These are phyloP conservation scores for Nakazawaea pomicola DNA, from an alignment of 805 yeast genomes.

Conservation along the genomic window DNA sequence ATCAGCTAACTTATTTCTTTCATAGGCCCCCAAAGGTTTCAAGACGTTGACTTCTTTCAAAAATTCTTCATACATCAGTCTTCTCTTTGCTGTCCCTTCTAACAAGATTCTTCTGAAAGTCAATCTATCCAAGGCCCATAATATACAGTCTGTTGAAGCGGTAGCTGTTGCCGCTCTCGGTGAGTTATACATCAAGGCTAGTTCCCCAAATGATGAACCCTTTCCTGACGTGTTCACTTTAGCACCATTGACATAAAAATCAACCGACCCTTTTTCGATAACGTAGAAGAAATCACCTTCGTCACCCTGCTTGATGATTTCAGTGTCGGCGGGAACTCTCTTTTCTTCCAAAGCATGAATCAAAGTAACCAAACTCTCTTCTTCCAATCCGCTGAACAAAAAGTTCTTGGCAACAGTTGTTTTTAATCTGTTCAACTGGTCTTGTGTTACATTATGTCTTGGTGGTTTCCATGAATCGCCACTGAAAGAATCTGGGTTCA, in stretches of 20 bases:
- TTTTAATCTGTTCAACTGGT: constrained; percentile 65
- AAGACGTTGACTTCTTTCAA: constrained; percentile 83
- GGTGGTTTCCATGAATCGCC: constrained; percentile 73
- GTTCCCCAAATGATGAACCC: constrained; percentile 93
- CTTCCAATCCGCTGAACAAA: constrained; percentile 78
- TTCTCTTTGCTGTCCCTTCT: constrained; percentile 86
- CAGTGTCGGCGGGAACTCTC: constrained; percentile 48
- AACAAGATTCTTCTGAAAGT: constrained; percentile 89
- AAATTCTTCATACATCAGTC: constrained; percentile 86
- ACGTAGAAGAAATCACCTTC: constrained; percentile 92
- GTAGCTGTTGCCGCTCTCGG: constrained; percentile 95
- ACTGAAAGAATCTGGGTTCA: constrained; percentile 66
- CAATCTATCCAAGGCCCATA: constrained; percentile 92
- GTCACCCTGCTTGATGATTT: constrained; percentile 84
- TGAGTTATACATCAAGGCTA: constrained; percentile 95
- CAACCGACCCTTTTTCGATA: constrained; percentile 80
- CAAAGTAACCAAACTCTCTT: constrained; percentile 69
- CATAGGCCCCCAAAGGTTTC: constrained; percentile 65
- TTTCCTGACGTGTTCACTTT: constrained; percentile 73
- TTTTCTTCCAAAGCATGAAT: constrained; percentile 82
- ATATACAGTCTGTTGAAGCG: constrained; percentile 63
- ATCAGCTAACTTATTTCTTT: constrained; percentile 89
- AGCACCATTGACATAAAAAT: constrained; percentile 65
- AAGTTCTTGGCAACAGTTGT: constrained; percentile 75
- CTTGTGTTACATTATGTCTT: constrained; percentile 52